Evolutionary conservation across 148 eudicot species (phyloP).

Genomic region (Vaccinium macrocarpon): DNA sequence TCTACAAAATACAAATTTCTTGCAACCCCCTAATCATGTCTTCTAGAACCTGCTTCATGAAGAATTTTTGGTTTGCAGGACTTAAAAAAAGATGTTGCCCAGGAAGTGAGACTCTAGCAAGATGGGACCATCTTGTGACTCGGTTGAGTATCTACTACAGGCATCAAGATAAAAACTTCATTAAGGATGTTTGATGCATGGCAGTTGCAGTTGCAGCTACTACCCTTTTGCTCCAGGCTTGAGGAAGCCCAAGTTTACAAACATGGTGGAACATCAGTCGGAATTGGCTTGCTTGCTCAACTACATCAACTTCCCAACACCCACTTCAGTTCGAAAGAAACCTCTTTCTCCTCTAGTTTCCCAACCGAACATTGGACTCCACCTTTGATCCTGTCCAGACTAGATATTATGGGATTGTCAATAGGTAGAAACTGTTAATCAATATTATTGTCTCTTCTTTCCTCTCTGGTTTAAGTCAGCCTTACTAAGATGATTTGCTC

Average conservation of each 20-base stretch:
- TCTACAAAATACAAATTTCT: background rate
- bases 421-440: background rate
- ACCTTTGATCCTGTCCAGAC: background rate
- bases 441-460: background rate
- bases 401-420: background rate
- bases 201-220: background rate
- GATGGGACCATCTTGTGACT: background rate
- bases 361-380: background rate
- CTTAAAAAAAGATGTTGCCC: background rate
- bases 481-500: background rate
- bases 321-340: background rate
- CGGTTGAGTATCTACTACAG: background rate
- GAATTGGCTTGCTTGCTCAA: constrained; percentile 1
- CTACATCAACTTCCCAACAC: background rate
- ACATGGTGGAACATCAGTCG: background rate
- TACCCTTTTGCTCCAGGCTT: background rate
- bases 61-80: background rate
- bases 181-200: background rate
- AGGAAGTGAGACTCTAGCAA: background rate
- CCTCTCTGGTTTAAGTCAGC: background rate
- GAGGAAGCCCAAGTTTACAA: constrained; percentile 2
- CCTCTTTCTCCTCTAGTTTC: background rate
- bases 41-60: background rate
- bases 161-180: background rate
- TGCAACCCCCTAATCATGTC: background rate